Base-by-base conservation (phyloP, 2,329 filamentous ascomycete species). In the Chaetomiaceae sp. region DNA sequence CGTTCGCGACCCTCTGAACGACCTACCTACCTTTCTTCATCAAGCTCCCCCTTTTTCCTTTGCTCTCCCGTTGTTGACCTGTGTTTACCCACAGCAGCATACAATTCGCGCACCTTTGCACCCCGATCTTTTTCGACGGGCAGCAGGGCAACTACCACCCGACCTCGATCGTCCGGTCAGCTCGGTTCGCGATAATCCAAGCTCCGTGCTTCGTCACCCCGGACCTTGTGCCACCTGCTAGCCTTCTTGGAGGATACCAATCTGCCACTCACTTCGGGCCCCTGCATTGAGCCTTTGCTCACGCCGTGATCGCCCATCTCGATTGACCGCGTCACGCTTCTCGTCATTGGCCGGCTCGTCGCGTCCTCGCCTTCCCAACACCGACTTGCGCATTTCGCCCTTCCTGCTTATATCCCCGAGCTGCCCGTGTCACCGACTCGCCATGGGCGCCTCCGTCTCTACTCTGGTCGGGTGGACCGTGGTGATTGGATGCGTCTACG, bases 371-470 rank as follows among this genome's bases (percentile, higher is more conserved):
- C 37, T 27, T 38, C 22, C 30, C 38, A 43, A 22, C 3, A 42
- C 19, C 40, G 32, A 36, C 22, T 29, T 20, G 34, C 46, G 38
- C 37, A 32, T 34, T 37, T 9, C 27, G 20, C 33, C 6, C 43
- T 34, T 34, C 36, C 15, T n/a, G 4, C 32, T n/a, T 33, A 15
- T 33, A 15, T 26, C 32, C 47, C 11, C 41, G 15, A 40, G 29
- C 40, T 22, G 2, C 17, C 30, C 9, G 6, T 38, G 30, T 32
- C 19, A 33, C 19, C 35, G 48, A 34, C 46, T 46, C 48, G 63
- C 42, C 53, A 66, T 67, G 65, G 65, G 65, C 46, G 56, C 57
- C 49, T 52, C 58, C 20, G 57, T 65, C 50, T 66, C 65, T 6
- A 65, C 63, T 12, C 51, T 66, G 41, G 54, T 55, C 49, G 60